Evolutionary conservation across 2,329 filamentous ascomycete species (phyloP).

Genomic region (Alternaria angustiovoidea): DNA sequence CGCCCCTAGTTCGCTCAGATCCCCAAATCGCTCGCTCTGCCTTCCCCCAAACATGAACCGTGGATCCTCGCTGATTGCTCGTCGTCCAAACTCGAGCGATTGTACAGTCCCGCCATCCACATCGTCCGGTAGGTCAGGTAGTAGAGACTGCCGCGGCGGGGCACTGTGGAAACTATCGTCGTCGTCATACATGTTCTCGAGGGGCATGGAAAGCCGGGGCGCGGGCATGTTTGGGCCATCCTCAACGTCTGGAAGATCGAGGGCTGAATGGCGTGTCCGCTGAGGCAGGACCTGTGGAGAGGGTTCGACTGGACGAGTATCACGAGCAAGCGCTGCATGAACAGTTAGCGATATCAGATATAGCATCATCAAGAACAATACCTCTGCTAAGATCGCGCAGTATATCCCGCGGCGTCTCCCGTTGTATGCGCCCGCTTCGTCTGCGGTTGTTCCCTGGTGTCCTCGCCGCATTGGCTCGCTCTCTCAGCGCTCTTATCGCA

Average conservation of each 20-base stretch:
- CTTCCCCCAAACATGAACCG: slow-evolving; percentile 55
- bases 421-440: slow-evolving; percentile 58
- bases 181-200: slow-evolving; percentile 55
- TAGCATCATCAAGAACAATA: slow-evolving; percentile 28
- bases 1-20: slow-evolving; percentile 51
- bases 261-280: slow-evolving; percentile 42
- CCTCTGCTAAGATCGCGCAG: slow-evolving; percentile 62
- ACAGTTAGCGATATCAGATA: slow-evolving; percentile 9
- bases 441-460: slow-evolving; percentile 61
- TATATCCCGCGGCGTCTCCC: slow-evolving; percentile 65
- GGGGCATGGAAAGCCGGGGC: slow-evolving; percentile 53
- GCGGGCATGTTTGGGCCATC: slow-evolving; percentile 55
- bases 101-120: slow-evolving; percentile 56
- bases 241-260: slow-evolving; percentile 57
- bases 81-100: slow-evolving; percentile 57
- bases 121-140: slow-evolving; percentile 47
- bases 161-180: slow-evolving; percentile 53
- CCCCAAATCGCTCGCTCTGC: slow-evolving; percentile 62
- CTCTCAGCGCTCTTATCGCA: slow-evolving; percentile 62
- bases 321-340: slow-evolving; percentile 57
- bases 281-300: slow-evolving; percentile 54
- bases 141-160: slow-evolving; percentile 49
- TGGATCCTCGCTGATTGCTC: slow-evolving; percentile 50
- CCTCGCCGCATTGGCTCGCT: slow-evolving; percentile 59
- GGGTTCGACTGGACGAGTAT: slow-evolving; percentile 56